Evolutionary conservation across 176 grass and related monocot genomes (phyloP).

Genomic region (Raddia distichophylla): DNA sequence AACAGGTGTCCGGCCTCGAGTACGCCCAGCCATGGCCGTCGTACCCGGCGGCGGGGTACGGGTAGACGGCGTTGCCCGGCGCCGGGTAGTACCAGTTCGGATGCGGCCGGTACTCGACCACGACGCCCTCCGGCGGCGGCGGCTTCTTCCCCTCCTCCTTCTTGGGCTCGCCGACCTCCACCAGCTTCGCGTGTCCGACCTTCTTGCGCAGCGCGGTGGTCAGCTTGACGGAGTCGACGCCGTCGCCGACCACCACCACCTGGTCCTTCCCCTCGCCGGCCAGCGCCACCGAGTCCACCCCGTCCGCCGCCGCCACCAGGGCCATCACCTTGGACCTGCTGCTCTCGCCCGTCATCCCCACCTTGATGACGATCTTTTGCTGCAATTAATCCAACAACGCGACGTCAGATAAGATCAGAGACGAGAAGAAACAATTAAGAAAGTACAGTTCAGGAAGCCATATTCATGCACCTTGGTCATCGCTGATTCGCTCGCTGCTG

Average conservation of each 20-base stretch:
- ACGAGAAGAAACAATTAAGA: background rate
- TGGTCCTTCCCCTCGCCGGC: constrained; percentile 41
- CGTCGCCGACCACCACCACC: constrained; percentile 53
- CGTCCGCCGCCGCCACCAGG: constrained; percentile 42
- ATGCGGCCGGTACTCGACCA: background rate
- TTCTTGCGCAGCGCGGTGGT: constrained; percentile 52
- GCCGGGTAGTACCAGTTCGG: background rate
- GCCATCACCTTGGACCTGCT: constrained; percentile 65
- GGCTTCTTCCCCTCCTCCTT: constrained; percentile 7
- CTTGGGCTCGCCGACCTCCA: constrained; percentile 40
- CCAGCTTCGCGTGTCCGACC: constrained; percentile 22
- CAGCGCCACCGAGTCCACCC: constrained; percentile 53
- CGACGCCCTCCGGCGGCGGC: background rate
- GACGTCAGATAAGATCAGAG: background rate
- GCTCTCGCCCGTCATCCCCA: constrained; percentile 49
- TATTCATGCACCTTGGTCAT: background rate
- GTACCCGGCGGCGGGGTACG: background rate
- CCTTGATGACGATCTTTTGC: constrained; percentile 72
- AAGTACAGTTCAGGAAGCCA: too few species aligned
- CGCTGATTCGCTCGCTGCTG: background rate
- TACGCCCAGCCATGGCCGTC: background rate
- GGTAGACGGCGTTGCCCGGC: background rate
- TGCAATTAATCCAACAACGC: background rate
- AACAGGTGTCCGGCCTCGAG: too few species aligned
- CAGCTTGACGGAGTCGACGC: constrained; percentile 54